These are phyloP conservation scores for Russula virescens DNA, from an alignment of 768 basidiomycete genomes.

Conservation along the genomic window DNA sequence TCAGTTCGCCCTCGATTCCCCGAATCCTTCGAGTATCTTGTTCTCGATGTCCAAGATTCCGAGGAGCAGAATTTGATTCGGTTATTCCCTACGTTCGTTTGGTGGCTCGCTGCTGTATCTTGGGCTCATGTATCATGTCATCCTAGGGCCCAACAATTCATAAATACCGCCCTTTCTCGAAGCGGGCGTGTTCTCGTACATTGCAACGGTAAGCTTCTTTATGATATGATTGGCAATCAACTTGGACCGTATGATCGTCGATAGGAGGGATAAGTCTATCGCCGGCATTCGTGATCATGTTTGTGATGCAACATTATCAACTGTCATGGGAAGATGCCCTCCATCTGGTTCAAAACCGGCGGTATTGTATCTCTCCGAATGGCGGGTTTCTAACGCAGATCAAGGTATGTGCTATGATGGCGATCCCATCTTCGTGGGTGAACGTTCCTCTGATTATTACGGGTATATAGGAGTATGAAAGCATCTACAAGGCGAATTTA, in stretches of 20 bases:
- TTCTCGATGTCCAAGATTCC: slow-evolving; percentile 83
- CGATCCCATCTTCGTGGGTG: background rate
- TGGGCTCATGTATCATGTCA: background rate
- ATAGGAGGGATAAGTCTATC: slow-evolving; percentile 83
- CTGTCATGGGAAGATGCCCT: slow-evolving; percentile 85
- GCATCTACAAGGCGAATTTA: slow-evolving; percentile 76
- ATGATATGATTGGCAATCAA: background rate
- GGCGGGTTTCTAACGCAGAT: slow-evolving; percentile 89
- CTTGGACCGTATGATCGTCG: background rate
- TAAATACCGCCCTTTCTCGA: slow-evolving; percentile 56
- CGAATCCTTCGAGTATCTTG: slow-evolving; percentile 69
- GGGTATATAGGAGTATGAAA: slow-evolving; percentile 74
- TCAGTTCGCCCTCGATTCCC: slow-evolving; percentile 84
- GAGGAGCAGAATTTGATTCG: slow-evolving; percentile 94
- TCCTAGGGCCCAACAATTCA: slow-evolving; percentile 67
- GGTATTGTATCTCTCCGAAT: slow-evolving; percentile 92
- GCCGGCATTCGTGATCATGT: slow-evolving; percentile 89
- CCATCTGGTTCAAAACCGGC: slow-evolving; percentile 81
- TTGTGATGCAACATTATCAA: slow-evolving; percentile 80
- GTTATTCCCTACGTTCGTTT: slow-evolving; percentile 72
- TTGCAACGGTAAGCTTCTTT: slow-evolving; percentile 64
- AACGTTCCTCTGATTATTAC: background rate
- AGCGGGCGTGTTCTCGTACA: slow-evolving; percentile 82
- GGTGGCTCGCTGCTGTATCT: background rate
- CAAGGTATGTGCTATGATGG: slow-evolving; percentile 48